Evolutionary conservation across 768 basidiomycete species (phyloP).

Genomic region (Rhizopogon roseolus): DNA sequence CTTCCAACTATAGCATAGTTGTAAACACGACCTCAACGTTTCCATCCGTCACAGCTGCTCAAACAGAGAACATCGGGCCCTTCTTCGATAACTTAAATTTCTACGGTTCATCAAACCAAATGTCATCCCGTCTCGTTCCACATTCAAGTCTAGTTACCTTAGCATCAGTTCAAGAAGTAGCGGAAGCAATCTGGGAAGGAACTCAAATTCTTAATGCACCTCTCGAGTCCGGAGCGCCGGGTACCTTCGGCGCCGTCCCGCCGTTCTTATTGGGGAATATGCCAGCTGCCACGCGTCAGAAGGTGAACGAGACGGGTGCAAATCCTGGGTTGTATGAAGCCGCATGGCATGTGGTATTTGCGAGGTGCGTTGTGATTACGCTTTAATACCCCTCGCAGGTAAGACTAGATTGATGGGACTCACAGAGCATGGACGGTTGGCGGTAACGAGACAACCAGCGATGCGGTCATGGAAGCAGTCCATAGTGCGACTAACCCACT

Average conservation of each 20-base stretch:
- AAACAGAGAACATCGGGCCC: constrained; percentile 6
- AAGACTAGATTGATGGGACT: neutral
- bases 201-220: constrained; percentile 8
- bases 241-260: neutral
- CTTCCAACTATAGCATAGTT: constrained; percentile 9
- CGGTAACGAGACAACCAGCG: neutral
- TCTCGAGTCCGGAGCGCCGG: neutral
- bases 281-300: constrained; percentile 6
- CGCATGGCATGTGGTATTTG: constrained; percentile 10
- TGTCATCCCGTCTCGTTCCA: constrained; percentile 16
- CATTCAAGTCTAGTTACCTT: constrained; percentile 11
- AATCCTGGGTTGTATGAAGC: constrained; percentile 16
- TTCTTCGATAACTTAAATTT: constrained; percentile 4
- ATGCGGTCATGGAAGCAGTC: constrained; percentile 4
- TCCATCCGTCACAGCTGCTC: constrained; percentile 9
- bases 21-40: constrained; percentile 13
- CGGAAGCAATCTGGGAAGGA: constrained; percentile 18
- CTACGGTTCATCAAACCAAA: constrained; percentile 14
- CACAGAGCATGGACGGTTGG: constrained; percentile 13
- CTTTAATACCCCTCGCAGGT: neutral
- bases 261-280: constrained; percentile 10
- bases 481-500: constrained; percentile 8
- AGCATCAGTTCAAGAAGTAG: constrained; percentile 8
- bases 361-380: constrained; percentile 1
- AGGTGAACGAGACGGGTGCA: constrained; percentile 11